Evolutionary conservation across 169 alveolate species (phyloP).

Genomic region (Plasmodium gonderi): DNA sequence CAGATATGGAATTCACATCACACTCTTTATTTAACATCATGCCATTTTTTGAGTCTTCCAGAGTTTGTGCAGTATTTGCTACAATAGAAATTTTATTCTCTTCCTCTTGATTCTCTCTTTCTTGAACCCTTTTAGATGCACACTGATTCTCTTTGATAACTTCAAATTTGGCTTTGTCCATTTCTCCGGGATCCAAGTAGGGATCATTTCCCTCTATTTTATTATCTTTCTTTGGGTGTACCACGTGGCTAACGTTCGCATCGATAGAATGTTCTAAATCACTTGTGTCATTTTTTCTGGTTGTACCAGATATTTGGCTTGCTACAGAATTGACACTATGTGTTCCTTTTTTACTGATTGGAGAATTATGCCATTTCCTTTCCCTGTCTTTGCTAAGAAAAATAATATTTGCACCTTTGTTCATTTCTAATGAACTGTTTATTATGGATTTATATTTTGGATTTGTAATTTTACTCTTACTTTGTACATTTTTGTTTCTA

Average conservation of each 20-base stretch:
- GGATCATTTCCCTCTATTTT: background rate
- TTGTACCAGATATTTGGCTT: background rate
- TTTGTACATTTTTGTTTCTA: conserved; percentile 4
- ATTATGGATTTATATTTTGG: conserved; percentile 11
- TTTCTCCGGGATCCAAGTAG: background rate
- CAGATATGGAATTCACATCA: background rate
- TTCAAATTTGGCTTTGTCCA: background rate
- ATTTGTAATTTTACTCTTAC: background rate
- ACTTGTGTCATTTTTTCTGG: background rate
- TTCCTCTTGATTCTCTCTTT: background rate
- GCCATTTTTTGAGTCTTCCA: background rate
- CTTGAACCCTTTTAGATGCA: background rate
- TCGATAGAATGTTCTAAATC: background rate
- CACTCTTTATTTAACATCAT: background rate
- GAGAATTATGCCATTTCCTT: background rate
- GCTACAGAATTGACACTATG: background rate
- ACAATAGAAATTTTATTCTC: background rate
- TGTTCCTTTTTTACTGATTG: background rate
- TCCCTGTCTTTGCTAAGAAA: background rate
- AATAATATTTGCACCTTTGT: background rate
- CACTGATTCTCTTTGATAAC: background rate
- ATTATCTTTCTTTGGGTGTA: background rate
- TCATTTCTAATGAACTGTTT: conserved; percentile 15
- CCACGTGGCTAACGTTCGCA: background rate
- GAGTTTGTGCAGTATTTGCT: background rate